Base-by-base conservation (phyloP, 1,284 basidiomycete genomes). In the Ganoderma meredithae region DNA sequence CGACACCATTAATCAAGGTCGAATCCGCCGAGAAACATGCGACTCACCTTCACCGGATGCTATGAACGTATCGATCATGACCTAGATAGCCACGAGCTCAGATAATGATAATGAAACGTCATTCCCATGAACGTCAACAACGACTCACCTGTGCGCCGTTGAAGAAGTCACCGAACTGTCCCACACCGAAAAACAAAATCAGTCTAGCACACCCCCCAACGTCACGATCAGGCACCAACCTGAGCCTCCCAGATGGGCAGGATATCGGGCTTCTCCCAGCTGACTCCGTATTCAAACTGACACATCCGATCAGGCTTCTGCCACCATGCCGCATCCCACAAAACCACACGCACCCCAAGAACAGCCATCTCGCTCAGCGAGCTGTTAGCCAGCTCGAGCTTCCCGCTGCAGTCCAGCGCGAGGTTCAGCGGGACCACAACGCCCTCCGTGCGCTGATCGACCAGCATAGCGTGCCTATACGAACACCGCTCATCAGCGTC, bases 191-290 rank as follows among this genome's bases (percentile, higher is more conserved):
- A 52, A n/a, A 25, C 2, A 49, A 39, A 39, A 27, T 43, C 59
- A 60, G 41, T 12, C 19, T n/a, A 47, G 22, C 58, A 36, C 58
- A 31, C 27, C 27, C 61, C 63, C n/a, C 47, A 53, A 52, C 52
- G 61, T 70, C 52, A 61, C 61, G 44, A 40, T n/a, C 65, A 64
- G 19, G 59, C 15, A 70, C 79, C 60, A 71, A 88, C 89, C 83
- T 96, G 95, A 1, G 94, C 95, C 79, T 97, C 95, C 95, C 95
- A 96, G 55, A 97, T 94, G 0, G 94, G 88, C 61, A 97, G 80
- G 40, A 96, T 77, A 68, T 88, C 85, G 0, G 95, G 94, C 49
- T 88, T 83, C 77, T 95, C 94, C 93, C 94, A 96, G 73, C 93
- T 95, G 67, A 93, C 85, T 1, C 95, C 95, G 71, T 95, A 93